phyloP scores from a whole-genome alignment of 2,329 filamentous ascomycete species.

The Zasmidium angulare region DNA sequence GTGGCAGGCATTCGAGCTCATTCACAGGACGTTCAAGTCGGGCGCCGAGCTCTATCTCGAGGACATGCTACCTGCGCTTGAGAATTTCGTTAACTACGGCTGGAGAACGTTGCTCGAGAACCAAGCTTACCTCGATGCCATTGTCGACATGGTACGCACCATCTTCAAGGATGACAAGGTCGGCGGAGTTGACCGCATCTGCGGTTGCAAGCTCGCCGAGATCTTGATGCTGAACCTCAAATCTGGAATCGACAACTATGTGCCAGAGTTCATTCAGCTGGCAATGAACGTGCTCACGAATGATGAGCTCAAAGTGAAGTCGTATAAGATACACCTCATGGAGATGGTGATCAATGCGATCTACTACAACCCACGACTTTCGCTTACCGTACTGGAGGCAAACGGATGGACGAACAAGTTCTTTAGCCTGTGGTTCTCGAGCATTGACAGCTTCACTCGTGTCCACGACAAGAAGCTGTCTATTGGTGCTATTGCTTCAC shows the following conservation, averaged over 20 bases:
- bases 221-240: conserved; percentile 95
- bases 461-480: conserved; percentile 99
- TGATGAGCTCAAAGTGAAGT: conserved; percentile 82
- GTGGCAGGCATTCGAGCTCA: conserved; percentile 98
- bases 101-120: conserved; percentile 77
- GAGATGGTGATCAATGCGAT: conserved; percentile 98
- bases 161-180: conserved; percentile 94
- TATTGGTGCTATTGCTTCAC: conserved; percentile 85
- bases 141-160: conserved; percentile 90
- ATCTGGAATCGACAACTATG: conserved; percentile 81
- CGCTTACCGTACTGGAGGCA: conserved; percentile 82
- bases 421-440: conserved; percentile 97
- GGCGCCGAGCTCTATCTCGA: conserved; percentile 96
- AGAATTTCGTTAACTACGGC: conserved; percentile 97
- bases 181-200: conserved; percentile 90
- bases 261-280: conserved; percentile 84
- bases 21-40: conserved; percentile 95
- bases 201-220: conserved; percentile 95
- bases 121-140: conserved; percentile 79
- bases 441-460: conserved; percentile 86
- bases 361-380: conserved; percentile 89
- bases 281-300: conserved; percentile 79
- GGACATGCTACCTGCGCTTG: conserved; percentile 95
- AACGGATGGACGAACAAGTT: conserved; percentile 98
- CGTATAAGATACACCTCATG: conserved; percentile 93